Percentiles rank a stretch among this genome's conserved stretches.
These are phyloP conservation scores for Alopecurus myosuroides DNA, from an alignment of 176 grass and related monocot species.

Conservation along the genomic window DNA sequence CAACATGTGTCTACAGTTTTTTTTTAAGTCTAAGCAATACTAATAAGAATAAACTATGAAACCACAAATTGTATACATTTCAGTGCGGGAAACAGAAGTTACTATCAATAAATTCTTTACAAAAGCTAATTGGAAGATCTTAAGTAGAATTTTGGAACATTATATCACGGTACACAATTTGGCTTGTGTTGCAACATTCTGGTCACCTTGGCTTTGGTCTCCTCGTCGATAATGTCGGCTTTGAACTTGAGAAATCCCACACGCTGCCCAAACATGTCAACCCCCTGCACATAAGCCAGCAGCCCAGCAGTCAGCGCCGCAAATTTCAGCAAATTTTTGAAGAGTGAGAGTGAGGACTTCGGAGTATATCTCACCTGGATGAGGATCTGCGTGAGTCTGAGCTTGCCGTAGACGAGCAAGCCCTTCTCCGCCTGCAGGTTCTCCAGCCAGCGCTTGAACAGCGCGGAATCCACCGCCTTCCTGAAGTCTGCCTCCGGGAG, in stretches of 20 bases:
- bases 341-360: not conserved
- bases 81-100: not conserved
- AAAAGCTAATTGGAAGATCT: not conserved
- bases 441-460: constrained; percentile 79
- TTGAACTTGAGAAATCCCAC: constrained; percentile 96
- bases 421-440: constrained; percentile 79
- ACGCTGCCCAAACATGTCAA: constrained; percentile 84
- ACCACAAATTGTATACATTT: not conserved
- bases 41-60: not conserved
- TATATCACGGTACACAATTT: too few relatives aligned
- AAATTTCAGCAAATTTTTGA: not conserved
- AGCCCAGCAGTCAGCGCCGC: not conserved
- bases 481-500: constrained; percentile 69
- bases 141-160: not conserved
- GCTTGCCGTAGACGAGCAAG: constrained; percentile 45
- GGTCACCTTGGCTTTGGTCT: constrained; percentile 69
- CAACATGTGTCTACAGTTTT: not conserved
- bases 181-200: too few relatives aligned
- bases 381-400: constrained; percentile 56
- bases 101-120: not conserved
- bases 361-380: constrained; percentile 76
- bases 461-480: constrained; percentile 52
- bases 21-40: too few relatives aligned
- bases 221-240: constrained; percentile 76
- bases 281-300: constrained; percentile 37